Evolutionary conservation across 139 green algal species (phyloP), one percentile per base, ranked within the genome.

Genomic region (Tetraselmis chui): DNA sequence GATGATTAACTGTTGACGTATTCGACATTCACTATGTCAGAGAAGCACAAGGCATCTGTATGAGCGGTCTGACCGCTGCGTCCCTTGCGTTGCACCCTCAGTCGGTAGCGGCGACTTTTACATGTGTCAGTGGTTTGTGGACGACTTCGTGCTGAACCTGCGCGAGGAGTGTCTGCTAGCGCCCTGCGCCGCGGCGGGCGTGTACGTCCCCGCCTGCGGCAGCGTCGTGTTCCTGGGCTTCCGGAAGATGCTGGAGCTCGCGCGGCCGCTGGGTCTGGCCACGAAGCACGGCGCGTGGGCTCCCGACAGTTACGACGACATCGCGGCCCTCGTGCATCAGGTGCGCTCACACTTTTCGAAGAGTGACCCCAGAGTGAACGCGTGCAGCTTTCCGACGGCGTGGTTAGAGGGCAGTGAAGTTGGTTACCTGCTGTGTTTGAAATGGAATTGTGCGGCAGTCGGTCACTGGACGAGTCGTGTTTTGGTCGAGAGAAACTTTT

Each of bases 21-120:
- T n/a, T n/a, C n/a, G n/a, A n/a, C n/a, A n/a, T n/a, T n/a, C n/a
- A n/a, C n/a, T n/a, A n/a, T n/a, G n/a, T n/a, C n/a, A n/a, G n/a
- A n/a, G n/a, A n/a, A n/a, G n/a, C n/a, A n/a, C n/a, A n/a, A n/a
- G n/a, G n/a, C n/a, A n/a, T n/a, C n/a, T n/a, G n/a, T n/a, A n/a
- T n/a, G n/a, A n/a, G n/a, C n/a, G n/a, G n/a, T n/a, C n/a, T n/a
- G 45, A 67, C 45, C 45, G 45, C 45, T 67, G 45, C n/a, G n/a
- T 67, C 45, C 45, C 45, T 67, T 18, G 45, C 45, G 11, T n/a
- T n/a, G 18, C 18, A 5, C 45, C 45, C 11, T 5, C 45, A 67
- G 76, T 79, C 29, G 76, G 76, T 18, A 79, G 76, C 76, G 76
- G 76, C 29, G 76, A 79, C 76, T 79, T 79, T 31, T 79, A 79